These are phyloP conservation scores for Boletellus ananas DNA, from an alignment of 768 basidiomycete species.

Conservation along the genomic window DNA sequence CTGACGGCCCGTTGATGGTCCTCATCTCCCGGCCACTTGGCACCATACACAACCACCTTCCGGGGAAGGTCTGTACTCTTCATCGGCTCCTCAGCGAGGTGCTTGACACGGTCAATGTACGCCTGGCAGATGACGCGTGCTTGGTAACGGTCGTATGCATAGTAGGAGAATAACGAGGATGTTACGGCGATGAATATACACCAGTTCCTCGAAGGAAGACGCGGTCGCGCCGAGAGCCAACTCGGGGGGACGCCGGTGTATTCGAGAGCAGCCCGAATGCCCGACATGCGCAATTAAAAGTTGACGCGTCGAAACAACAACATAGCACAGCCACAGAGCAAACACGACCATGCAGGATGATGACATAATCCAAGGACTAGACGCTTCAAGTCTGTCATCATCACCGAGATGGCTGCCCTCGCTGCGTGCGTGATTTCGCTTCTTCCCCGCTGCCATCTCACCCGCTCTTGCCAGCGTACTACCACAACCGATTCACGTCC, in stretches of 20 bases:
- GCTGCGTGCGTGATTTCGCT: conserved; percentile 57
- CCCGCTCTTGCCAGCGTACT: conserved; percentile 46
- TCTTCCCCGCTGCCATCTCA: not conserved
- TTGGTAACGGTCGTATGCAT: conserved; percentile 82
- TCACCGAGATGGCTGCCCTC: conserved; percentile 55
- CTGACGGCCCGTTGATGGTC: conserved; percentile 79
- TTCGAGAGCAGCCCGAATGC: conserved; percentile 56
- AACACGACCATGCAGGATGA: conserved; percentile 21
- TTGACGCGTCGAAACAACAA: conserved; percentile 8
- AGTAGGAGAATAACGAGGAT: conserved; percentile 64
- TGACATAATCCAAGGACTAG: conserved; percentile 18
- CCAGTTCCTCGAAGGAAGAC: conserved; percentile 90
- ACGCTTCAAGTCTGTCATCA: not conserved
- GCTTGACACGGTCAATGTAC: conserved; percentile 77
- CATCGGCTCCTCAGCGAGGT: conserved; percentile 67
- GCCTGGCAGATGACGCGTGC: conserved; percentile 73
- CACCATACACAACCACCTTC: conserved; percentile 81
- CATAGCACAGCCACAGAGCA: conserved; percentile 22
- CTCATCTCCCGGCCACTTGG: conserved; percentile 93
- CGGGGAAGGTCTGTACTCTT: conserved; percentile 64
- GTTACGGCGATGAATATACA: conserved; percentile 85
- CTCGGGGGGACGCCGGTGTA: conserved; percentile 69
- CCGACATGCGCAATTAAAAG: conserved; percentile 36
- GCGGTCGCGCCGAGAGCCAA: conserved; percentile 82
- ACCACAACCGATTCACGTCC: conserved; percentile 59